These are phyloP conservation scores for Fomitopsis pulvina DNA, from an alignment of 768 basidiomycete genomes.

Conservation along the genomic window DNA sequence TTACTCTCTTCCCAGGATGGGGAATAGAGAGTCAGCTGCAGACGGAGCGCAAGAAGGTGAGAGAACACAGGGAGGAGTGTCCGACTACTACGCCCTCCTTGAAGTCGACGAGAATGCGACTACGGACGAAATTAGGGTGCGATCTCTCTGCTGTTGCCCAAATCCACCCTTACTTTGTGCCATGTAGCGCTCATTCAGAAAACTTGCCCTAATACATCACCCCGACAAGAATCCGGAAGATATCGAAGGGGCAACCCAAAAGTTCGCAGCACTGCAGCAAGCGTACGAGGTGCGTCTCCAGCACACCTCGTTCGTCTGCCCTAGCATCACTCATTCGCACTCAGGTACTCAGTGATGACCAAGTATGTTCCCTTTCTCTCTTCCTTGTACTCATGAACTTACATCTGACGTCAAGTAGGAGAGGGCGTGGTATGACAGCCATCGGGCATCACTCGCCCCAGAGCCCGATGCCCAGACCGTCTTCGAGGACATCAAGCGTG, in stretches of 20 bases:
- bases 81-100: conserved; percentile 80
- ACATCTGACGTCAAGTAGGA: conserved; percentile 54
- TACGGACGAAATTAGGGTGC: conserved; percentile 83
- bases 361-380: conserved; percentile 42
- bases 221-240: conserved; percentile 86
- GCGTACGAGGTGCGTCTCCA: conserved; percentile 83
- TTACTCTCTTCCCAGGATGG: conserved; percentile 37
- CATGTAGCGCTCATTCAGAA: conserved; percentile 71
- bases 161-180: background rate
- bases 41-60: conserved; percentile 20
- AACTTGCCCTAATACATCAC: conserved; percentile 78
- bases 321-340: conserved; percentile 2
- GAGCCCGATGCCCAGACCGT: conserved; percentile 81
- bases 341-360: conserved; percentile 89
- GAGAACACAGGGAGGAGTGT: conserved; percentile 18
- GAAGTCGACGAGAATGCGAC: conserved; percentile 79
- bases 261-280: conserved; percentile 85
- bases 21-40: conserved; percentile 58
- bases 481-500: conserved; percentile 78
- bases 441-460: conserved; percentile 71
- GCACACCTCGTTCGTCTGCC: background rate
- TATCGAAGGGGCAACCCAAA: conserved; percentile 77
- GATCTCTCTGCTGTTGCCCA: conserved; percentile 8
- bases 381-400: conserved; percentile 1
- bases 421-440: conserved; percentile 96